A percentile compares a stretch with the other conserved stretches of the same genome.
phyloP scores from a whole-genome alignment of 2,329 filamentous ascomycete genomes.

The Calonectria crousiana region DNA sequence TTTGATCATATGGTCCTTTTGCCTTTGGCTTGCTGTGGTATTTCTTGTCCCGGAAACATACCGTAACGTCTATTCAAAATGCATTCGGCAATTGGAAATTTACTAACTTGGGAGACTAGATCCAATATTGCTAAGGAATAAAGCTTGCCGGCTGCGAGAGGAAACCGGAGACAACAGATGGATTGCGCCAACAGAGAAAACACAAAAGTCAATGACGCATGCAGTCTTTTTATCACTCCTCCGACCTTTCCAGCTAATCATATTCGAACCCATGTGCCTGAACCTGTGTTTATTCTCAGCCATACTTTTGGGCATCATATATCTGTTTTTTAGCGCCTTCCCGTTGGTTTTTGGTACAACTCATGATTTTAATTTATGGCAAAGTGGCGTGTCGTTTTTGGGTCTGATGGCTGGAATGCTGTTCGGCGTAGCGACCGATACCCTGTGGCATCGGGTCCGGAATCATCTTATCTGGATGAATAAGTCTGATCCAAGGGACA shows the following conservation, averaged over 20 bases:
- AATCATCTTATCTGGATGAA: slow-evolving; percentile 64
- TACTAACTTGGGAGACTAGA: not conserved
- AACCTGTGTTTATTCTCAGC: slow-evolving; percentile 86
- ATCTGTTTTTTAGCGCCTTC: slow-evolving; percentile 93
- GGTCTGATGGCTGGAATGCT: slow-evolving; percentile 78
- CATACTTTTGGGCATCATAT: slow-evolving; percentile 85
- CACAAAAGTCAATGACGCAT: slow-evolving; percentile 72
- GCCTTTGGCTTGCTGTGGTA: slow-evolving; percentile 72
- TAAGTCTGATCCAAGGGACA: slow-evolving; percentile 59
- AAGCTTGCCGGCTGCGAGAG: slow-evolving; percentile 76
- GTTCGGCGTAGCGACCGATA: slow-evolving; percentile 69
- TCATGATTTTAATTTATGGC: slow-evolving; percentile 82
- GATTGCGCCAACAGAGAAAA: slow-evolving; percentile 81
- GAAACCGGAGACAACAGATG: slow-evolving; percentile 82
- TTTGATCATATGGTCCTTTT: slow-evolving; percentile 83
- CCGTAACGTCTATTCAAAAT: slow-evolving; percentile 53
- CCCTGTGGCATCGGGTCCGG: slow-evolving; percentile 75
- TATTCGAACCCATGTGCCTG: slow-evolving; percentile 87
- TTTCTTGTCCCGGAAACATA: slow-evolving; percentile 90
- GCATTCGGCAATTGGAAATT: not conserved
- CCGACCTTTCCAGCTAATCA: slow-evolving; percentile 81
- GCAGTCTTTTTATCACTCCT: slow-evolving; percentile 71
- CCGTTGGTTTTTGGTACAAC: slow-evolving; percentile 80
- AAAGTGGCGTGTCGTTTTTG: slow-evolving; percentile 82
- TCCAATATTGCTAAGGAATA: slow-evolving; percentile 75